Percentiles rank a stretch among this genome's conserved stretches.
These are phyloP conservation scores for Hymenoscyphus repandus DNA, from an alignment of 2,329 filamentous ascomycete species.

Conservation along the genomic window DNA sequence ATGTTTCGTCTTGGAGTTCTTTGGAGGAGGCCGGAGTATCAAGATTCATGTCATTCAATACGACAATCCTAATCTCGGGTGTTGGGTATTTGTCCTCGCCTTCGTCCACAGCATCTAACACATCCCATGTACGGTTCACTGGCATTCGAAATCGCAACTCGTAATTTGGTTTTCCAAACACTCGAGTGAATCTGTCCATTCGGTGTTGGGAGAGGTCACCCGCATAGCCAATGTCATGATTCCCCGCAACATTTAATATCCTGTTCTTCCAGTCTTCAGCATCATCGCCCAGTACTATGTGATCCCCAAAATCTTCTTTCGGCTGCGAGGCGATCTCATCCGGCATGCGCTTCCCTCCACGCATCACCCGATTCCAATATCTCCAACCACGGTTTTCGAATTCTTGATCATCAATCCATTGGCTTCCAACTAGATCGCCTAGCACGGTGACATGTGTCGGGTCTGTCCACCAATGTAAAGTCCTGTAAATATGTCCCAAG, in stretches of 20 bases:
- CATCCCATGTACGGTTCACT: slow-evolving; percentile 27
- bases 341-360: slow-evolving; percentile 58
- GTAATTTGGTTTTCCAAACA: slow-evolving; percentile 87
- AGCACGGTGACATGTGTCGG: slow-evolving; percentile 87
- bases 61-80: slow-evolving; percentile 74
- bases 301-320: slow-evolving; percentile 34
- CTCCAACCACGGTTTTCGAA: slow-evolving; percentile 68
- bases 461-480: slow-evolving; percentile 73
- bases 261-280: slow-evolving; percentile 61
- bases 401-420: slow-evolving; percentile 86
- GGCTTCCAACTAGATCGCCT: slow-evolving; percentile 87
- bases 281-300: slow-evolving; percentile 34
- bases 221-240: slow-evolving; percentile 95
- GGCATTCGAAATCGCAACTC: slow-evolving; percentile 70
- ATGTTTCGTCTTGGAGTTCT: slow-evolving; percentile 69
- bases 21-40: slow-evolving; percentile 70
- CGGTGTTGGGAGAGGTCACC: slow-evolving; percentile 78
- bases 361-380: slow-evolving; percentile 79
- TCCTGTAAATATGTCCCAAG: slow-evolving; percentile 85
- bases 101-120: slow-evolving; percentile 33
- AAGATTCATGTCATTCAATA: slow-evolving; percentile 90
- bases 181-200: slow-evolving; percentile 73
- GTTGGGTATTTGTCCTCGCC: slow-evolving; percentile 43
- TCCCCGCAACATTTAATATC: slow-evolving; percentile 86
- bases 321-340: slow-evolving; percentile 48